Evolutionary conservation across 208 protist species (phyloP).

Genomic region (Leishmania arabica): DNA sequence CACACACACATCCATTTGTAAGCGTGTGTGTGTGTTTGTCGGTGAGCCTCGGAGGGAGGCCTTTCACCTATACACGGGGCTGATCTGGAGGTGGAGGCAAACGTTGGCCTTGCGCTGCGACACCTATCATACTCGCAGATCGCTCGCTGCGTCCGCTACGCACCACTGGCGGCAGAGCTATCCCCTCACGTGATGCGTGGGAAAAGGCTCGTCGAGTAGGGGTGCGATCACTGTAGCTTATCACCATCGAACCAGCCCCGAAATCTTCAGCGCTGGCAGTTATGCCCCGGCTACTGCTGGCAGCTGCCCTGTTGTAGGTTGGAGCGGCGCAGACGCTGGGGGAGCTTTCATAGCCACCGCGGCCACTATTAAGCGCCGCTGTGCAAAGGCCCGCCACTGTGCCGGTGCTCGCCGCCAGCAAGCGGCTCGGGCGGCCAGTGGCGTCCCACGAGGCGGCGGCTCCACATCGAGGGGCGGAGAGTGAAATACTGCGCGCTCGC

Average conservation of each 20-base stretch:
- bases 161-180: conserved; percentile 29
- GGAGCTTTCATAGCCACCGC: conserved; percentile 7
- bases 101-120: conserved; percentile 7
- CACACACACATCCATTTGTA: neutral
- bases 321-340: neutral
- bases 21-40: neutral
- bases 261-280: conserved; percentile 6
- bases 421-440: conserved; percentile 16
- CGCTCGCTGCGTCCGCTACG: conserved; percentile 19
- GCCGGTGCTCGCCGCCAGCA: conserved; percentile 10
- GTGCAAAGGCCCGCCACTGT: conserved; percentile 4
- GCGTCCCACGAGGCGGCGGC: conserved; percentile 16
- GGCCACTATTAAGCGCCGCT: conserved; percentile 9
- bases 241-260: neutral
- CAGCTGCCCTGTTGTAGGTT: neutral
- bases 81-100: conserved; percentile 23
- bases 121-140: conserved; percentile 10
- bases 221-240: conserved; percentile 13
- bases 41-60: neutral
- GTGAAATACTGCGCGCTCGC: conserved; percentile 24
- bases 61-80: conserved; percentile 2
- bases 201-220: conserved; percentile 18
- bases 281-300: conserved; percentile 1
- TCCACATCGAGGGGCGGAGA: conserved; percentile 22
- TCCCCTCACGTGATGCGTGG: conserved; percentile 12